These are phyloP conservation scores for Lentinula novae-zelandiae DNA, from an alignment of 1,284 basidiomycete species.

Conservation along the genomic window DNA sequence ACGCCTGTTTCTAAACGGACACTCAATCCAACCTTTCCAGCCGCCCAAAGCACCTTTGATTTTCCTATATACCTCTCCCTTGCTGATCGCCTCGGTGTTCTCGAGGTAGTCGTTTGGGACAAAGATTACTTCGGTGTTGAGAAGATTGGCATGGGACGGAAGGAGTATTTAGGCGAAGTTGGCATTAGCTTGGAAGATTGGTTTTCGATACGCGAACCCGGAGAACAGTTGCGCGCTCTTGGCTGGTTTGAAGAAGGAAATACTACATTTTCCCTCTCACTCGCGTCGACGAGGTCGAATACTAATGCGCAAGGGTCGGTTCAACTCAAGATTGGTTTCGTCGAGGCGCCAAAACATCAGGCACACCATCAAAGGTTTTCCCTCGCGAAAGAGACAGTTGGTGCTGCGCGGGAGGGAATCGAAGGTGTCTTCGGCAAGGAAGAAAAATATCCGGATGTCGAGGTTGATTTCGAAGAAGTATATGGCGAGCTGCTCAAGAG, in stretches of 20 bases:
- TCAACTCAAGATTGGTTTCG: constrained; percentile 76
- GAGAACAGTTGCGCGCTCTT: constrained; percentile 31
- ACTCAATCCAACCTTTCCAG: constrained; percentile 69
- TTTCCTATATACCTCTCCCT: constrained; percentile 78
- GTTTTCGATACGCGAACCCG: constrained; percentile 42
- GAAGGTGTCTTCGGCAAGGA: constrained; percentile 21
- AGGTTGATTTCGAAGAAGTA: constrained; percentile 48
- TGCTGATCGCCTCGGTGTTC: constrained; percentile 66
- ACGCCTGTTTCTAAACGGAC: constrained; percentile 82
- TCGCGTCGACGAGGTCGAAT: constrained; percentile 66
- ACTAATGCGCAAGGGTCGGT: constrained; percentile 62
- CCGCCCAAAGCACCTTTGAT: constrained; percentile 82
- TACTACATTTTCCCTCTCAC: constrained; percentile 31
- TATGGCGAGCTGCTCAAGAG: constrained; percentile 65
- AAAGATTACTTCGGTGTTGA: constrained; percentile 64
- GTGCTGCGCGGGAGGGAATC: background rate
- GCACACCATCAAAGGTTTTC: background rate
- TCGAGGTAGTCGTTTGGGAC: constrained; percentile 93
- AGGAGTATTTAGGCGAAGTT: constrained; percentile 93
- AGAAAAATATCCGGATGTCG: constrained; percentile 17
- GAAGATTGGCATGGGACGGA: constrained; percentile 42
- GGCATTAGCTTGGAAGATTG: constrained; percentile 77
- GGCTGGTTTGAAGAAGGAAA: constrained; percentile 49
- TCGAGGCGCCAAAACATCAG: constrained; percentile 34
- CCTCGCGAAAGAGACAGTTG: background rate